phyloP scores from a whole-genome alignment of 2,329 filamentous ascomycete species.

The Atkinsonella hypoxylon region DNA sequence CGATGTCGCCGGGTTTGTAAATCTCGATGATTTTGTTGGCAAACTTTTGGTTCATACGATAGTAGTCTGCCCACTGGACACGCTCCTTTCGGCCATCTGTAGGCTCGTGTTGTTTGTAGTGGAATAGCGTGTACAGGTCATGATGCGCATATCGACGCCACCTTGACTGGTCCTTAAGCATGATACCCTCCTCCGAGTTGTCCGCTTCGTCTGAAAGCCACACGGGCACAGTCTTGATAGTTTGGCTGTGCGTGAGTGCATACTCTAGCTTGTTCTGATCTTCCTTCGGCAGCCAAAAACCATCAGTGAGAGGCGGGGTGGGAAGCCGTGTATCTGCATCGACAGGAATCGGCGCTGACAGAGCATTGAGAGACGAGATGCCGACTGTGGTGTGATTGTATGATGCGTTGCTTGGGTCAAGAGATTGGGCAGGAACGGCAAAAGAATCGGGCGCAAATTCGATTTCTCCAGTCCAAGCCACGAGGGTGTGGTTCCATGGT shows the following conservation, averaged over 20 bases:
- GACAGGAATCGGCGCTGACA: constrained; percentile 69
- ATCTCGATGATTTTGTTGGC: constrained; percentile 78
- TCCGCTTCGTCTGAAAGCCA: constrained; percentile 77
- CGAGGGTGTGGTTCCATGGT: constrained; percentile 82
- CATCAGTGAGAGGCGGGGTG: constrained; percentile 51
- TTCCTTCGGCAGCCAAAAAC: constrained; percentile 55
- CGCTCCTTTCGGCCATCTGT: constrained; percentile 73
- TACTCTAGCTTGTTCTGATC: constrained; percentile 64
- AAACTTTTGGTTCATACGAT: constrained; percentile 84
- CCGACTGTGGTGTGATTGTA: constrained; percentile 28
- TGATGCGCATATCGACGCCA: constrained; percentile 89
- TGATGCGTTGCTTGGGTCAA: constrained; percentile 23
- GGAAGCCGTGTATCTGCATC: constrained; percentile 44
- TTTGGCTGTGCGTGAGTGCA: constrained; percentile 59
- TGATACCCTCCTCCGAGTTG: constrained; percentile 51
- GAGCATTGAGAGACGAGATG: constrained; percentile 52
- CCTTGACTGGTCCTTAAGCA: constrained; percentile 67
- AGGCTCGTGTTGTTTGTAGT: constrained; percentile 91
- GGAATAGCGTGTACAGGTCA: constrained; percentile 83
- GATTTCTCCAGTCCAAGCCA: constrained; percentile 92
- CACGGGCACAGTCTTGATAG: constrained; percentile 72
- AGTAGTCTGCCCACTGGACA: constrained; percentile 83
- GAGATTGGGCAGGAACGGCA: constrained; percentile 35
- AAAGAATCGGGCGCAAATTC: constrained; percentile 34
- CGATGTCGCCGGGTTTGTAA: constrained; percentile 86